Base-by-base conservation (phyloP, 257 asterid genomes). In the Rhazya stricta region DNA sequence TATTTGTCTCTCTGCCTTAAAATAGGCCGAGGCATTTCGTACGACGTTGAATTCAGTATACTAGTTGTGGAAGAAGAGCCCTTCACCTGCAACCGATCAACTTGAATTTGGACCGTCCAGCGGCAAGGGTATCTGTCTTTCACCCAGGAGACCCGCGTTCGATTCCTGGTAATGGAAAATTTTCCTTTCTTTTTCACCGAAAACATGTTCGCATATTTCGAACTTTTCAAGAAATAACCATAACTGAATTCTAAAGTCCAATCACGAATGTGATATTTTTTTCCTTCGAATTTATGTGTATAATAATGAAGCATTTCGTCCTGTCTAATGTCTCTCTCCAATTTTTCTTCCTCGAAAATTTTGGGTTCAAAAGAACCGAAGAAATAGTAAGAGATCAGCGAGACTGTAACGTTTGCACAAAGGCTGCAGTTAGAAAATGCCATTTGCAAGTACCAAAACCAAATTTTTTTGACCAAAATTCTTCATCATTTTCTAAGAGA, bases 121-220 rank as follows among this genome's bases (percentile, higher is more conserved):
- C 91, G 95, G 96, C 91, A 83, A 89, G 98, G 98, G 91, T 91
- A 82, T 89, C 95, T 89, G 98, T 96, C 96, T 89, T 91, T 89
- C 96, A 88, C 95, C 97, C 94, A 89, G 96, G 97, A 60, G 98
- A 89, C 96, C 98, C 96, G 98, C 97, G 96, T 94, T 91, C 97
- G 89, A 94, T 90, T 94, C 97, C 97, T 96, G 96, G 95, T 91
- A 89, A 83, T 79, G 97, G 97, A 90, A 86, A 0, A 0, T 63
- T 66, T 69, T 62, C n/a, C n/a, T n/a, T n/a, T n/a, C n/a, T n/a
- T n/a, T n/a, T n/a, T n/a, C n/a, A n/a, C n/a, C n/a, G n/a, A n/a
- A n/a, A n/a, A n/a, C n/a, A n/a, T n/a, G n/a, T n/a, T n/a, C n/a
- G n/a, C n/a, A n/a, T n/a, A n/a, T n/a, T n/a, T n/a, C n/a, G n/a